Base-by-base conservation (phyloP, 768 basidiomycete genomes). In the Suillus sp. region DNA sequence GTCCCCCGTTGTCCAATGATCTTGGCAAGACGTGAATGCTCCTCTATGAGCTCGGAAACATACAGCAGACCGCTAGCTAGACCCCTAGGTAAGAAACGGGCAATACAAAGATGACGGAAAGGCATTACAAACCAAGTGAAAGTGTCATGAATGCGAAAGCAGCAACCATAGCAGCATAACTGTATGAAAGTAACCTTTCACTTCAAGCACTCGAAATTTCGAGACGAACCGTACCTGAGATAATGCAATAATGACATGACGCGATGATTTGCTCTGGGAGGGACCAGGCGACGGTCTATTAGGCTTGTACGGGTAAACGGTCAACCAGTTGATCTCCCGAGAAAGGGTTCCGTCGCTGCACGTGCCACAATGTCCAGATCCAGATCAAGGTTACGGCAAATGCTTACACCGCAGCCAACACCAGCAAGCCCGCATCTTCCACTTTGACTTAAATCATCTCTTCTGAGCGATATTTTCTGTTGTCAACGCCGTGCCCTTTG, bases 11-110 rank as follows among this genome's bases (percentile, higher is more conserved):
- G 89, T 1, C 97, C 97, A 27, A 94, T 72, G 1, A 78, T 68
- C 78, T 98, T 99, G 14, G 97, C 92, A 62, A 84, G 71, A 53
- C 85, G 85, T 14, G 94, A 88, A 73, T 96, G 90, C 73, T 99
- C 96, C 75, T 99, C 96, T 65, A 99, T 98, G 37, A 98, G 75
- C 74, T 99, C 96, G 2, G 96, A 95, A 37, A 96, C 79, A 82
- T 96, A 98, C 61, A 99, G 78, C 51, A 99, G 80, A 8, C 96
- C 96, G 76, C 93, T 96, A 56, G 96, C 96, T 96, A 73, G 14
- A 64, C 27, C 54, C 35, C 2, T 65, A 57, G 62, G 55, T 70
- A 47, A 66, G 67, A 27, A 20, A 48, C 45, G 16, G 25, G 62
- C 50, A 34, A n/a, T 27, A 45, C 25, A 3, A 55, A 38, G 53